phyloP scores from a whole-genome alignment of 2,329 filamentous ascomycete genomes.

The Lasiodiplodia sp. region DNA sequence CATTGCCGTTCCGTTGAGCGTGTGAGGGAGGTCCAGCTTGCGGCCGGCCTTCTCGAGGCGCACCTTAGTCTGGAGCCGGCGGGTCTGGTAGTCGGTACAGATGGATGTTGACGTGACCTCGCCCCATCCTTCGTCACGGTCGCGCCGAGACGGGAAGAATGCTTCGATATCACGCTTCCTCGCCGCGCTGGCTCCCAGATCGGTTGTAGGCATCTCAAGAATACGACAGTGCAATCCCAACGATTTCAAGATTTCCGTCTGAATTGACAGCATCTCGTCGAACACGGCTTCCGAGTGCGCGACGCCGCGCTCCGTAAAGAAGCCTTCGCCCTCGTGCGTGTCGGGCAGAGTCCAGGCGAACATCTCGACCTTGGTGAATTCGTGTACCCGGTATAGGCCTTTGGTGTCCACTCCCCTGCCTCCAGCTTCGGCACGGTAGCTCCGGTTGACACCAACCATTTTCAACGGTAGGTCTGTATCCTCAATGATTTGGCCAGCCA shows the following conservation, averaged over 20 bases:
- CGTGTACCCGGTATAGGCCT: conserved; percentile 94
- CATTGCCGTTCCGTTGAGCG: conserved; percentile 91
- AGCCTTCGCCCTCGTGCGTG: conserved; percentile 40
- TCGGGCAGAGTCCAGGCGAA: conserved; percentile 86
- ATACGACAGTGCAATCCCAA: conserved; percentile 86
- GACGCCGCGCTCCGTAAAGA: conserved; percentile 35
- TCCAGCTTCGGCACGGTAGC: conserved; percentile 94
- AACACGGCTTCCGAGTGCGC: conserved; percentile 65
- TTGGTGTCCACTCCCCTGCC: conserved; percentile 90
- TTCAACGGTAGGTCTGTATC: conserved; percentile 75
- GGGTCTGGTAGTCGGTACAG: conserved; percentile 93
- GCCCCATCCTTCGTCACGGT: conserved; percentile 79
- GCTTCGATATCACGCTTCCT: conserved; percentile 94
- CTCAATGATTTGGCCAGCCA: conserved; percentile 74
- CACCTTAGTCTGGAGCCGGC: conserved; percentile 79
- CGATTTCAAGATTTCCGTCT: conserved; percentile 79
- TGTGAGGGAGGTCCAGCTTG: conserved; percentile 81
- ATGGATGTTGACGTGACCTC: conserved; percentile 91
- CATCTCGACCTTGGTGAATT: conserved; percentile 98
- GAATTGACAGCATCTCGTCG: conserved; percentile 84
- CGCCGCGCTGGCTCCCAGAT: conserved; percentile 86
- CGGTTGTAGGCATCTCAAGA: conserved; percentile 87
- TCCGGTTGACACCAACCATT: conserved; percentile 84
- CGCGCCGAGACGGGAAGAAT: conserved; percentile 82
- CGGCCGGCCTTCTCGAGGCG: conserved; percentile 55